These are phyloP conservation scores for Prinsepia uniflora DNA, from an alignment of 306 rosid species.

Conservation along the genomic window DNA sequence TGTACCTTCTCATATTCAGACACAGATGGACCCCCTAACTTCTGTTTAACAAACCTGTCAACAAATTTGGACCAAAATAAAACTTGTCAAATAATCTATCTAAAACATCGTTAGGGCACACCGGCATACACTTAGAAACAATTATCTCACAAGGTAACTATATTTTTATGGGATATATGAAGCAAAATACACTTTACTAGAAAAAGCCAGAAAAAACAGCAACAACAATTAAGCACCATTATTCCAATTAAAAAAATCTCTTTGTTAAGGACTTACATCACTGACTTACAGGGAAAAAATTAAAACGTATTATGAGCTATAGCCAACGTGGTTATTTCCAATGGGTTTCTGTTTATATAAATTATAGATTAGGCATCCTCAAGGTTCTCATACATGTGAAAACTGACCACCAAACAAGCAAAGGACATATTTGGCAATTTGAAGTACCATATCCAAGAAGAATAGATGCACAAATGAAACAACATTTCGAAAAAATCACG, in stretches of 20 bases:
- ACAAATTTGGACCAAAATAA: conserved; percentile 10
- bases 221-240: background rate
- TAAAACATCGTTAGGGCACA: background rate
- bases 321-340: background rate
- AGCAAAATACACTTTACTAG: background rate
- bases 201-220: background rate
- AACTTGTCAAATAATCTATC: background rate
- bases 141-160: background rate
- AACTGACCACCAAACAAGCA: background rate
- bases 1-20: conserved; percentile 68
- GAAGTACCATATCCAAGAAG: background rate
- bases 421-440: background rate
- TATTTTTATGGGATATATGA: background rate
- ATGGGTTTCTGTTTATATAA: background rate
- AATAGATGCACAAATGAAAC: background rate
- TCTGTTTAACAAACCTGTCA: conserved; percentile 81
- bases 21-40: conserved; percentile 68
- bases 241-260: too few species aligned
- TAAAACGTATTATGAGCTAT: background rate
- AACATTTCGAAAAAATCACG: background rate
- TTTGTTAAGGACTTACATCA: too few species aligned
- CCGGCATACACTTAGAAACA: background rate
- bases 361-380: background rate
- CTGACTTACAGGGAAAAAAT: background rate
- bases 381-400: background rate